Conservation (phyloP, 768 basidiomycete species). For the Boletus bicolor region DNA sequence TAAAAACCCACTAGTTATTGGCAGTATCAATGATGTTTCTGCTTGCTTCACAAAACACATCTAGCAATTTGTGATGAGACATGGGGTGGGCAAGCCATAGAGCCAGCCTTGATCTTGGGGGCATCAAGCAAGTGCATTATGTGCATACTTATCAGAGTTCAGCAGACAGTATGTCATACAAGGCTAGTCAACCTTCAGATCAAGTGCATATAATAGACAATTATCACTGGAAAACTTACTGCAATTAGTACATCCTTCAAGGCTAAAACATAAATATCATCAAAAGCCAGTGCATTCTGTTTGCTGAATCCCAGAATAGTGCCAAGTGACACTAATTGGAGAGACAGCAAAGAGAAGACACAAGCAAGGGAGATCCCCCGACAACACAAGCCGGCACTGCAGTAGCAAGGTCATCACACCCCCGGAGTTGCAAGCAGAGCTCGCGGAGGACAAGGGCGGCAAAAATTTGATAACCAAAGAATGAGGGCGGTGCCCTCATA, state of each 20-base stretch:
- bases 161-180: too few species aligned
- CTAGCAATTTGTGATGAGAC: conserved; percentile 39
- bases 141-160: too few species aligned
- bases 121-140: too few species aligned
- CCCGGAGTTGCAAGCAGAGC: conserved; percentile 42
- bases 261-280: too few species aligned
- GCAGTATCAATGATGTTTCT: conserved; percentile 51
- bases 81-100: too few species aligned
- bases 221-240: too few species aligned
- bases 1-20: conserved; percentile 36
- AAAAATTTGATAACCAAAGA: conserved; percentile 51
- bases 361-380: conserved; percentile 42
- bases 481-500: conserved; percentile 52
- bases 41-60: conserved; percentile 43
- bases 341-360: conserved; percentile 14
- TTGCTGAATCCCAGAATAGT: background rate
- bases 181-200: too few species aligned
- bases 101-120: too few species aligned
- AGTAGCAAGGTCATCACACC: conserved; percentile 38
- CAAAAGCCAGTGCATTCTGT: background rate
- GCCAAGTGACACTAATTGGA: background rate
- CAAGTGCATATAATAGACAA: too few species aligned
- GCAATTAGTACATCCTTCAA: too few species aligned
- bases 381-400: conserved; percentile 53
- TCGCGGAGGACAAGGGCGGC: conserved; percentile 24